These are phyloP conservation scores for Hippophae gyantsensis DNA, from an alignment of 306 rosid species.

Conservation along the genomic window DNA sequence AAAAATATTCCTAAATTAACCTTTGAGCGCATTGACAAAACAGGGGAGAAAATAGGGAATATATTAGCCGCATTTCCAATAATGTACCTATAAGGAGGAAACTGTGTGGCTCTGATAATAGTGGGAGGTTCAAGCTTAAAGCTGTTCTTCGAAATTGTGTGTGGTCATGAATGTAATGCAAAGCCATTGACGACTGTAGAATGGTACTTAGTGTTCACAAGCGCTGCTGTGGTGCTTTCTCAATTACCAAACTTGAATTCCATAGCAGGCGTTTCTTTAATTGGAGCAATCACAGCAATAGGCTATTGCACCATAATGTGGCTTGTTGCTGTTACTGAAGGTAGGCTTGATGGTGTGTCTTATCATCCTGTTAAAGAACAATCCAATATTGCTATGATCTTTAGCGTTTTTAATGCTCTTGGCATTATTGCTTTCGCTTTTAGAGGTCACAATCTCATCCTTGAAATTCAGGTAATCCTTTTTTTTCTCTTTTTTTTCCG, in stretches of 20 bases:
- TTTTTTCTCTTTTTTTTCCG: neutral
- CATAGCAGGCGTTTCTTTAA: slow-evolving; percentile 30
- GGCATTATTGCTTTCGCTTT: slow-evolving; percentile 40
- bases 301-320: slow-evolving; percentile 28
- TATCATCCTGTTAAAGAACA: slow-evolving; percentile 12
- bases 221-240: slow-evolving; percentile 27
- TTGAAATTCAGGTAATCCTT: slow-evolving; percentile 33
- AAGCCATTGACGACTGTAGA: slow-evolving; percentile 28
- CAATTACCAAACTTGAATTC: slow-evolving; percentile 40
- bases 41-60: slow-evolving; percentile 21
- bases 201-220: slow-evolving; percentile 34
- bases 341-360: slow-evolving; percentile 24
- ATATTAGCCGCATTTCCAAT: slow-evolving; percentile 22
- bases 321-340: slow-evolving; percentile 27
- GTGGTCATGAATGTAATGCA: slow-evolving; percentile 23
- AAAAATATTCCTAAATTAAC: neutral
- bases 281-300: slow-evolving; percentile 32
- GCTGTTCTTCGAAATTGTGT: slow-evolving; percentile 21
- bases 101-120: slow-evolving; percentile 23
- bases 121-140: slow-evolving; percentile 33
- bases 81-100: slow-evolving; percentile 27
- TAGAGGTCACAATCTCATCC: slow-evolving; percentile 44
- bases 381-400: slow-evolving; percentile 13
- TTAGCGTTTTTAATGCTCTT: slow-evolving; percentile 25
- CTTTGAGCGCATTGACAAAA: too few relatives aligned